Conservation (phyloP, 2,329 filamentous ascomycete genomes). For the Penicillium sp. region DNA sequence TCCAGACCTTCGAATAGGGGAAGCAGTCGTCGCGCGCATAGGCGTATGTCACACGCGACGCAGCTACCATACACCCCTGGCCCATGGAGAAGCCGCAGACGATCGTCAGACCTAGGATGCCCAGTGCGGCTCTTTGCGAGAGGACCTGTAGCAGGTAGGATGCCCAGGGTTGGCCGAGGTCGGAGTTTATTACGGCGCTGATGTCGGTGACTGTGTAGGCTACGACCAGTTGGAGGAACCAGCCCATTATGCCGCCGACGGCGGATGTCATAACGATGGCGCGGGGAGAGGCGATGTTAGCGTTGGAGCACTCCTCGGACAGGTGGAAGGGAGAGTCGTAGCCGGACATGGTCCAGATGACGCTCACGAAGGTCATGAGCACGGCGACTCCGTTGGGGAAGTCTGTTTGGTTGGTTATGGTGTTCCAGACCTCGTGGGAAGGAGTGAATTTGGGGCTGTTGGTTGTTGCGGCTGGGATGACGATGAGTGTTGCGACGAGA, state of each 20-base stretch:
- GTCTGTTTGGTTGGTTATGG: slow-evolving; percentile 61
- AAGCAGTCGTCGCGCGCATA: slow-evolving; percentile 69
- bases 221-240: slow-evolving; percentile 68
- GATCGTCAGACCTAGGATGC: slow-evolving; percentile 61
- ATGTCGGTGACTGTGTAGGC: slow-evolving; percentile 67
- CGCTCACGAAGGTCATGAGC: slow-evolving; percentile 65
- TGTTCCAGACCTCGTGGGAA: slow-evolving; percentile 58
- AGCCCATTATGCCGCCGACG: slow-evolving; percentile 63
- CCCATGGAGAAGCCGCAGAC: slow-evolving; percentile 67
- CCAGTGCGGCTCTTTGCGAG: slow-evolving; percentile 55
- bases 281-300: slow-evolving; percentile 62
- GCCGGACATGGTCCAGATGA: slow-evolving; percentile 65
- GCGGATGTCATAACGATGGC: slow-evolving; percentile 66
- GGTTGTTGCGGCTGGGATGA: slow-evolving; percentile 60
- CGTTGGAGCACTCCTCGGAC: slow-evolving; percentile 70
- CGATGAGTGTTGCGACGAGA: slow-evolving; percentile 60
- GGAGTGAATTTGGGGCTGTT: slow-evolving; percentile 56
- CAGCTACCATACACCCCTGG: slow-evolving; percentile 65
- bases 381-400: slow-evolving; percentile 64
- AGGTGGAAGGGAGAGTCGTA: slow-evolving; percentile 68
- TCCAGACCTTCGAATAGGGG: slow-evolving; percentile 56
- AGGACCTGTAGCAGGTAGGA: slow-evolving; percentile 64
- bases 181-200: slow-evolving; percentile 52
- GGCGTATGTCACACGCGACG: slow-evolving; percentile 64
- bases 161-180: slow-evolving; percentile 65